Evolutionary conservation across 345 rosid genomes (phyloP), one percentile per base, ranked within the genome.

Genomic region (Limnanthes douglasii): DNA sequence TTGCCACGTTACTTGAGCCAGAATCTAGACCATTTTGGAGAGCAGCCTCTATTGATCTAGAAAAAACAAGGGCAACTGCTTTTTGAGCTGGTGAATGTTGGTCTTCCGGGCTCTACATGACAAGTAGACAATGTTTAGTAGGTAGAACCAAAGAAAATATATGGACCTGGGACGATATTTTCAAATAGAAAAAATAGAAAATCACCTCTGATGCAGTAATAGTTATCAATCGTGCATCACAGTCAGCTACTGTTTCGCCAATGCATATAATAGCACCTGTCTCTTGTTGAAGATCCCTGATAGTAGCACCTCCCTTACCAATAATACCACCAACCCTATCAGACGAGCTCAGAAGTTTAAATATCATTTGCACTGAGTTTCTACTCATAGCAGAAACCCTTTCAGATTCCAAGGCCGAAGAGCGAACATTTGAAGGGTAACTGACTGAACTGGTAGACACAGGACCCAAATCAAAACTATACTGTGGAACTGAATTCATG

Each of bases 251-350:
- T 22, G 65, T 21, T 39, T 78, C 61, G 51, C 86, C 97, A 61
- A 86, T 54, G 31, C 56, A 56, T 46, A 86, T 60, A 33, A 64
- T 50, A 47, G 94, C 86, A 21, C 94, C 94, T n/a, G 84, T 62
- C 58, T 86, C 93, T 44, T 50, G 78, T 54, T 86, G 75, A 53
- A 86, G 72, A 43, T 62, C 51, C 72, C 46, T 68, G 44, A 86
- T 59, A 31, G 72, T 69, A 35, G 55, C 46, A 41, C 96, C 96
- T 15, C 81, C 92, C 52, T 60, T 75, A 56, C 96, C 94, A 46
- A 86, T 86, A 41, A 86, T 68, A 22, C 84, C 74, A 14, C 94
- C 96, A 45, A 71, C 84, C 55, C 51, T 75, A 21, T 75, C 94
- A 66, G n/a, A 70, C 19, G 70, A 57, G 60, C 96, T 77, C 43